A percentile compares a stretch with the other conserved stretches of the same genome.
Evolutionary conservation across 257 asterid species (phyloP).

Genomic region (Solanum bukasovii): DNA sequence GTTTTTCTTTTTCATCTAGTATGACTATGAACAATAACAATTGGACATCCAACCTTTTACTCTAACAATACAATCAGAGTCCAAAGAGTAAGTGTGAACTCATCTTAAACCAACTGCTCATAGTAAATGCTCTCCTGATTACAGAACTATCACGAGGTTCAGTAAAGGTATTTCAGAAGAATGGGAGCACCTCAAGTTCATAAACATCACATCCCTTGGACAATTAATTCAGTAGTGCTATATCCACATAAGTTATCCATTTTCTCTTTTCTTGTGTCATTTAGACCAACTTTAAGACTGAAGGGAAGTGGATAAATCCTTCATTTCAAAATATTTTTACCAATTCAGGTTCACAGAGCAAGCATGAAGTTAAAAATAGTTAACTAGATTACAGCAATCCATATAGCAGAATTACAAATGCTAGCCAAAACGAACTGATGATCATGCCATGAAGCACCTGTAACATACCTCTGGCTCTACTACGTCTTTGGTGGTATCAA

Average conservation of each 20-base stretch:
- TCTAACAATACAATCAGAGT: neutral
- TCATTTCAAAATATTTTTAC: neutral
- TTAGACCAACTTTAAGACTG: neutral
- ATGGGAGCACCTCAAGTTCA: neutral
- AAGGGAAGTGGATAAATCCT: neutral
- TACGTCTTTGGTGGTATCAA: constrained; percentile 71
- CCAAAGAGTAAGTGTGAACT: neutral
- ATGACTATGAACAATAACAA: neutral
- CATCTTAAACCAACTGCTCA: neutral
- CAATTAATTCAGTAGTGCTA: neutral
- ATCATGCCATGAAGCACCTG: neutral
- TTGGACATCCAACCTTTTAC: neutral
- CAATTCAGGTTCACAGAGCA: neutral
- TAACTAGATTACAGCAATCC: neutral
- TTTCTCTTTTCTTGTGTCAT: neutral
- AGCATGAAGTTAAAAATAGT: neutral
- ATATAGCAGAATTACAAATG: neutral
- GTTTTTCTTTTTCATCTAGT: neutral
- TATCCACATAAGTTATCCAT: neutral
- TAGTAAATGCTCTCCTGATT: neutral
- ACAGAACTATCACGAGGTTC: neutral
- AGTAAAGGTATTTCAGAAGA: neutral
- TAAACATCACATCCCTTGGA: neutral
- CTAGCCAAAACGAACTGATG: neutral
- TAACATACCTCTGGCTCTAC: constrained; percentile 88